phyloP scores from a whole-genome alignment of 2,329 filamentous ascomycete species.

The Aspergillus sp. region DNA sequence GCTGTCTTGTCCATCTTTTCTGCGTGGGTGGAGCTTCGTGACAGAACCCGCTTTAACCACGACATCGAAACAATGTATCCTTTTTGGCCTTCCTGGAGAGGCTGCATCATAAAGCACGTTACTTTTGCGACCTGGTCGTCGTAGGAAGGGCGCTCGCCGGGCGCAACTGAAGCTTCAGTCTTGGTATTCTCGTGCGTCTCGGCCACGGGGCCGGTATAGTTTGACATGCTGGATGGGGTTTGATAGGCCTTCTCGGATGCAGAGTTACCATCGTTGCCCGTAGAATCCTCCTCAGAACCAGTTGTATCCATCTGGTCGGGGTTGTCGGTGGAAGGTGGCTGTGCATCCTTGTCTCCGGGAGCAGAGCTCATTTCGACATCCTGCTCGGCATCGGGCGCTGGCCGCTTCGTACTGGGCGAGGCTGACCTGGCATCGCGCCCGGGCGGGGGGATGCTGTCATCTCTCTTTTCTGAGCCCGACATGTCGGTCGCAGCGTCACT shows the following conservation, averaged over 20 bases:
- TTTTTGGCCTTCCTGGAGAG: conserved; percentile 68
- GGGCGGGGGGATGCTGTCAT: conserved; percentile 22
- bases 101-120: conserved; percentile 54
- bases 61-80: conserved; percentile 75
- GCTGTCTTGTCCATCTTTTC: conserved; percentile 60
- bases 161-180: conserved; percentile 19
- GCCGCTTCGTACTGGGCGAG: conserved; percentile 38
- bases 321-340: conserved; percentile 28
- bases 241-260: conserved; percentile 36
- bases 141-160: conserved; percentile 45
- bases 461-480: conserved; percentile 37
- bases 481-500: conserved; percentile 46
- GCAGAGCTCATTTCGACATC: conserved; percentile 25
- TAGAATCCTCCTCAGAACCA: conserved; percentile 27
- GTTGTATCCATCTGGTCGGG: conserved; percentile 47
- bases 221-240: conserved; percentile 40
- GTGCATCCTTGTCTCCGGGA: conserved; percentile 14
- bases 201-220: conserved; percentile 29
- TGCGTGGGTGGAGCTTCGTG: conserved; percentile 59
- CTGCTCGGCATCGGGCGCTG: conserved; percentile 31
- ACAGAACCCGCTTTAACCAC: conserved; percentile 75
- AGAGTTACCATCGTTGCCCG: conserved; percentile 30
- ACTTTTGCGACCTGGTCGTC: conserved; percentile 76
- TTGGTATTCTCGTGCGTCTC: conserved; percentile 29
- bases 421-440: conserved; percentile 28